Evolutionary conservation across 2,329 filamentous ascomycete genomes (phyloP).

Genomic region (Diplodia seriata): DNA sequence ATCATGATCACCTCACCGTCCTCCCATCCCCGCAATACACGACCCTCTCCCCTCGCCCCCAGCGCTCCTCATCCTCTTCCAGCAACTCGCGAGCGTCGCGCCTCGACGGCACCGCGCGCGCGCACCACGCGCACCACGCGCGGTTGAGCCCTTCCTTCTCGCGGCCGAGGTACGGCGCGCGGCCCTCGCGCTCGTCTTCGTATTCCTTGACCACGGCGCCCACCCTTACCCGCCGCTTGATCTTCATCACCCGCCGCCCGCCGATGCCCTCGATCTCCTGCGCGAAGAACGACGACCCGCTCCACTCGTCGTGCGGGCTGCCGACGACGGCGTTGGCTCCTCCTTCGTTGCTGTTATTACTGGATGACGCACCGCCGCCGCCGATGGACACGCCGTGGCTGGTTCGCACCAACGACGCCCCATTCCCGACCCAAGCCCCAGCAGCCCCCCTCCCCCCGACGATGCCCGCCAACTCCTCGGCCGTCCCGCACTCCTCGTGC

Average conservation of each 20-base stretch:
- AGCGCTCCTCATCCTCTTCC: neutral
- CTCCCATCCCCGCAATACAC: conserved; percentile 23
- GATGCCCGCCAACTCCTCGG: conserved; percentile 15
- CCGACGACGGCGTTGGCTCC: conserved; percentile 46
- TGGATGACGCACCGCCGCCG: neutral
- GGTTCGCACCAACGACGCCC: neutral
- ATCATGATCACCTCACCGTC: neutral
- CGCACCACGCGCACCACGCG: conserved; percentile 95
- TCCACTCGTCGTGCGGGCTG: conserved; percentile 45
- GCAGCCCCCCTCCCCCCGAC: neutral
- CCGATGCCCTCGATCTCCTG: conserved; percentile 94
- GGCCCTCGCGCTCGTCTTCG: conserved; percentile 62
- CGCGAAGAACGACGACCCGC: conserved; percentile 75
- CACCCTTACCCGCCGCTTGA: conserved; percentile 80
- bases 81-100: conserved; percentile 15
- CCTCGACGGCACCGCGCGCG: conserved; percentile 70
- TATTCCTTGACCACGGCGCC: conserved; percentile 87
- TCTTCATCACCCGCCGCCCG: conserved; percentile 84
- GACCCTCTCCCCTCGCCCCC: neutral
- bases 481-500: conserved; percentile 75
- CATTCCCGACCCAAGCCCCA: neutral
- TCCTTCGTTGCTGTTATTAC: neutral
- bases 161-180: conserved; percentile 67
- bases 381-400: conserved; percentile 12
- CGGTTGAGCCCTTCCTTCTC: conserved; percentile 73